Conservation (phyloP, 768 basidiomycete species). For the Termitomyces sp. region DNA sequence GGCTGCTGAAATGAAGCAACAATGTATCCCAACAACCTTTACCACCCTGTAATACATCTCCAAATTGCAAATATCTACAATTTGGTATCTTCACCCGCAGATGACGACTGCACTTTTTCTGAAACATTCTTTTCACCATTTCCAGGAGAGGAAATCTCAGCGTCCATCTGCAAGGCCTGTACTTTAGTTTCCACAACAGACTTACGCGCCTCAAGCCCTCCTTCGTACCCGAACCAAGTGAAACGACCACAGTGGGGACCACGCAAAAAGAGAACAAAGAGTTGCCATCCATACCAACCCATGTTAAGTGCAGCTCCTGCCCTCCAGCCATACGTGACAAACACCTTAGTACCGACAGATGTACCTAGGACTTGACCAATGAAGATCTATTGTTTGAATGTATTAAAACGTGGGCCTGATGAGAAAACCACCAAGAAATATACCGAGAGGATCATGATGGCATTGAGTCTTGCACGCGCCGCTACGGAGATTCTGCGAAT, state of each 20-base stretch:
- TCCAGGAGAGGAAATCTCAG: too few species aligned
- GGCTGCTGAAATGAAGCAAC: too few species aligned
- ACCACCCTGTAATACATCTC: too few species aligned
- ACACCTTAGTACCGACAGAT: slow-evolving; percentile 65
- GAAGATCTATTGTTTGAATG: slow-evolving; percentile 39
- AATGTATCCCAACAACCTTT: too few species aligned
- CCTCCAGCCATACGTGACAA: slow-evolving; percentile 66
- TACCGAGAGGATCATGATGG: slow-evolving; percentile 67
- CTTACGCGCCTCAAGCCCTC: slow-evolving; percentile 43
- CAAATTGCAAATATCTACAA: neutral
- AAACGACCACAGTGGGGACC: slow-evolving; percentile 61
- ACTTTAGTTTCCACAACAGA: slow-evolving; percentile 22
- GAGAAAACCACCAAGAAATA: neutral
- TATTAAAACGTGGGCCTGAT: neutral
- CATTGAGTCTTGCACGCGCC: slow-evolving; percentile 71
- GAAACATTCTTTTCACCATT: neutral
- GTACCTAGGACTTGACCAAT: slow-evolving; percentile 83
- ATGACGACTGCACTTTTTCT: neutral
- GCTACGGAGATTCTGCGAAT: slow-evolving; percentile 28
- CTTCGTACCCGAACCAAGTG: slow-evolving; percentile 64
- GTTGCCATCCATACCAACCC: slow-evolving; percentile 50
- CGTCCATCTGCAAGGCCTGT: neutral
- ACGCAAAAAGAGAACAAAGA: slow-evolving; percentile 53
- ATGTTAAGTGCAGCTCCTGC: slow-evolving; percentile 57
- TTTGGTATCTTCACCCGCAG: neutral